A percentile compares a stretch with the other conserved stretches of the same genome.
Conservation (phyloP, 148 eudicot species). For the Camellia japonica region DNA sequence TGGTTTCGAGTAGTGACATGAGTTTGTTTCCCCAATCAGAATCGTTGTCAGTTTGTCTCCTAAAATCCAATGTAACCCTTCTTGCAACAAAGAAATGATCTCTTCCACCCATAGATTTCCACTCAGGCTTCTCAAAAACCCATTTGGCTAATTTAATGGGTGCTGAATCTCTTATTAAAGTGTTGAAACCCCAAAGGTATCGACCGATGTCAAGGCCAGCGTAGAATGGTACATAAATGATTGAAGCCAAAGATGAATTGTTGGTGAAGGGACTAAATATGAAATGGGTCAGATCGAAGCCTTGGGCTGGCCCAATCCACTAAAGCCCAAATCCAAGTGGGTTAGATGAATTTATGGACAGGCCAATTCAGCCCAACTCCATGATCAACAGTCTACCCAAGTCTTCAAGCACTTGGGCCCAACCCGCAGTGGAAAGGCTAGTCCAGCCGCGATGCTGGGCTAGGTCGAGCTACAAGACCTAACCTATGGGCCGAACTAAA, state of each 20-base stretch:
- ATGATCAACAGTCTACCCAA: too few relatives aligned
- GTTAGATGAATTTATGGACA: too few relatives aligned
- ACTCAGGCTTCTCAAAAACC: constrained; percentile 40
- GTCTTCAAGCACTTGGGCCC: too few relatives aligned
- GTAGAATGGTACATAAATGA: constrained; percentile 43
- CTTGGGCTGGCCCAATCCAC: too few relatives aligned
- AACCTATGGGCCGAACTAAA: too few relatives aligned
- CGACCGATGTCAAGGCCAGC: constrained; percentile 40
- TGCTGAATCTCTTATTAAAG: constrained; percentile 20
- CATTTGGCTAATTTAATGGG: constrained; percentile 23
- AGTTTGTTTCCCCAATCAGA: constrained; percentile 40
- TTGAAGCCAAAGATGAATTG: constrained; percentile 32
- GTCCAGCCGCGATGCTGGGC: too few relatives aligned
- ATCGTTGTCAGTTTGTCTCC: background rate
- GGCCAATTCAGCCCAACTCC: too few relatives aligned
- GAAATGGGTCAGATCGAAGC: too few relatives aligned
- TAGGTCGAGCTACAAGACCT: too few relatives aligned
- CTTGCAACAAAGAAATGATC: constrained; percentile 46
- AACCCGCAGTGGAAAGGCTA: too few relatives aligned
- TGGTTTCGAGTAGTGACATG: constrained; percentile 27
- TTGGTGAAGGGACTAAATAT: constrained; percentile 16
- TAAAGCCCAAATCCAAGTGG: too few relatives aligned
- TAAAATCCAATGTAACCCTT: constrained; percentile 43
- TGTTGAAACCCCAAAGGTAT: constrained; percentile 22
- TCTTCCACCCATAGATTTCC: constrained; percentile 26